Base-by-base conservation (phyloP, 176 grass and related monocot species). In the Zizania latifolia region DNA sequence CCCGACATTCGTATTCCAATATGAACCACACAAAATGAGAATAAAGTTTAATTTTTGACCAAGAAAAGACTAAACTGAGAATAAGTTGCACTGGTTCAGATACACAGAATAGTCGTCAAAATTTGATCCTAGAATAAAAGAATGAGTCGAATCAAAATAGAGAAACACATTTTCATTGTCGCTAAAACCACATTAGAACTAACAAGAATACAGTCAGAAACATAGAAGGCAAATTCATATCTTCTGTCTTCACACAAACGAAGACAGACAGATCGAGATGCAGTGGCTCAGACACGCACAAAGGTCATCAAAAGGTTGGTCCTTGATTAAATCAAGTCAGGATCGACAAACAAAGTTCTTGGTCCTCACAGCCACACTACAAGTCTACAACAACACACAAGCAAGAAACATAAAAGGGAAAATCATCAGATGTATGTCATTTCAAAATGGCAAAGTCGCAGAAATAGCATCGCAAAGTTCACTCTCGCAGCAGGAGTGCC, bases 21-120 rank as follows among this genome's bases (percentile, higher is more conserved):
- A 48, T n/a, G 27, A 48, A 64, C 16, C 10, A 50, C 1, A 43
- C n/a, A n/a, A n/a, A n/a, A n/a, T n/a, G n/a, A n/a, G n/a, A n/a
- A n/a, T n/a, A n/a, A n/a, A n/a, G n/a, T n/a, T n/a, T n/a, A n/a
- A 17, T 17, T 19, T 19, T 48, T 19, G 6, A 17, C 0, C 0
- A 21, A 51, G 22, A 22, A 10, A 22, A 53, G 0, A 22, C 17
- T 53, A 3, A 1, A 9, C 9, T 21, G 0, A 31, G 27, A 54
- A 41, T 3, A 51, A 64, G 46, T 29, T 5, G 2, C 46, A 53
- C 16, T 8, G 70, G 84, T 84, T 86, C 75, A 84, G 88, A 83
- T 69, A 84, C 46, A 75, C 84, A 90, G 17, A 83, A 29, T 81
- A 30, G 62, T 84, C 84, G 84, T 84, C 75, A 84, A 90, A 60